Percentiles rank a stretch among this genome's conserved stretches.
Conservation (phyloP, 805 yeast genomes). For the Candida palmyrensis region DNA sequence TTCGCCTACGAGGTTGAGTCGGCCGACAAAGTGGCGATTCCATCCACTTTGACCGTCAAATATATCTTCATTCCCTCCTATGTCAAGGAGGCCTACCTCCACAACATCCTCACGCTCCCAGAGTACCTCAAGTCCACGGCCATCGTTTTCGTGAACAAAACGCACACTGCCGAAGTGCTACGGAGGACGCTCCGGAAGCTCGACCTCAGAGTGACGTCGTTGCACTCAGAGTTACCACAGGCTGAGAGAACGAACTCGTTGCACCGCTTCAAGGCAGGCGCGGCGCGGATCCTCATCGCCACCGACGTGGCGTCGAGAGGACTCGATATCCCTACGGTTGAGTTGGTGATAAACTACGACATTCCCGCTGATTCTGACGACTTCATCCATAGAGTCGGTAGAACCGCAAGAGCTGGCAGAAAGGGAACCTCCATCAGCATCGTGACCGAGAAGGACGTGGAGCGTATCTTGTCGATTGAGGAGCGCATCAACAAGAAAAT, state of each 20-base stretch:
- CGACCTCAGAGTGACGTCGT: conserved; percentile 78
- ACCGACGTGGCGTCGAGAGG: conserved; percentile 99
- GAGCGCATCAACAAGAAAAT: conserved; percentile 75
- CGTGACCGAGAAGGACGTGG: conserved; percentile 81
- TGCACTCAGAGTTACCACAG: conserved; percentile 95
- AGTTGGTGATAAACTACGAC: conserved; percentile 84
- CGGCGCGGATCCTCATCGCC: conserved; percentile 87
- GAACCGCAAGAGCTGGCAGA: conserved; percentile 98
- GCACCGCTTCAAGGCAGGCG: conserved; percentile 90
- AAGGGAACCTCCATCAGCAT: conserved; percentile 78
- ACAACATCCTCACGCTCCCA: conserved; percentile 58
- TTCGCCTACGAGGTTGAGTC: conserved; percentile 73
- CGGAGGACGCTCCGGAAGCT: conserved; percentile 69
- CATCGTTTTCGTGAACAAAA: conserved; percentile 87
- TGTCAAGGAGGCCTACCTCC: conserved; percentile 85
- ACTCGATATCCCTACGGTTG: conserved; percentile 90
- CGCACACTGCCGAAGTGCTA: conserved; percentile 83
- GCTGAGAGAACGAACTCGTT: conserved; percentile 84
- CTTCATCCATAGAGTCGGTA: conserved; percentile 94
- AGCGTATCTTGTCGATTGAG: conserved; percentile 79
- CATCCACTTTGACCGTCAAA: conserved; percentile 58
- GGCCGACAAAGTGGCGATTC: conserved; percentile 74
- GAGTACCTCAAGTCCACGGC: conserved; percentile 63
- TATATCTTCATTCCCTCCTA: conserved; percentile 80
- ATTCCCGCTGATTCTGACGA: conserved; percentile 96